A percentile compares a stretch with the other conserved stretches of the same genome.
These are phyloP conservation scores for Chimonanthus salicifolius DNA, from an alignment of 164 flowering plant species.

Conservation along the genomic window DNA sequence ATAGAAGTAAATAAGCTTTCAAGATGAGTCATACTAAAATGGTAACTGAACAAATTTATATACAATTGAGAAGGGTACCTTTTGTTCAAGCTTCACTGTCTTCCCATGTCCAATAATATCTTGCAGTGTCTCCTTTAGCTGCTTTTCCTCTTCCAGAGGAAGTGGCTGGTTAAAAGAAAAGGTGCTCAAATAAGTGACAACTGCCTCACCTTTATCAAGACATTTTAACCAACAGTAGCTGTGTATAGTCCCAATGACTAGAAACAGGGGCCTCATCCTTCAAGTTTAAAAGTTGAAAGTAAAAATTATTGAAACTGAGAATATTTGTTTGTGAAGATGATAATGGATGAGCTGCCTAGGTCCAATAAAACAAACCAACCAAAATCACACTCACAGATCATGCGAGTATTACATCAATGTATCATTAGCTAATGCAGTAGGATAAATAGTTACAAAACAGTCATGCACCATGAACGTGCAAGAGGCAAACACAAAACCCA, in stretches of 20 bases:
- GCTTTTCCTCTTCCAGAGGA: slow-evolving; percentile 72
- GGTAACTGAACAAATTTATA: background rate
- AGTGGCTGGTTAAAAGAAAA: slow-evolving; percentile 45
- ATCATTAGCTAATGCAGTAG: background rate
- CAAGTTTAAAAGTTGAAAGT: background rate
- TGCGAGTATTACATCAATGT: background rate
- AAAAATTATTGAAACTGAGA: too few relatives aligned
- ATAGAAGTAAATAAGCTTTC: background rate
- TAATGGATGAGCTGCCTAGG: background rate
- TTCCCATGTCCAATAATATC: slow-evolving; percentile 66
- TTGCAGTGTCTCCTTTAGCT: slow-evolving; percentile 64
- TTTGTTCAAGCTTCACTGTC: slow-evolving; percentile 59
- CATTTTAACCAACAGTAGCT: too few relatives aligned
- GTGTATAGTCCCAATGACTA: too few relatives aligned
- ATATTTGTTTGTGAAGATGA: background rate
- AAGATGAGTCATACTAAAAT: background rate
- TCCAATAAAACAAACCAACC: background rate
- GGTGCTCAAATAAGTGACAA: background rate
- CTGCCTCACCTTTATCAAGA: background rate
- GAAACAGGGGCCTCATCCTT: background rate
- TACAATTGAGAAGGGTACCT: slow-evolving; percentile 33
- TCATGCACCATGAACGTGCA: too few relatives aligned
- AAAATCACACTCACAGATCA: background rate
- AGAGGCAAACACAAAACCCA: too few relatives aligned
- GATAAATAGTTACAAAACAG: too few relatives aligned